Conservation (phyloP, 495 filamentous ascomycete species). For the Gamarada debralockiae region DNA sequence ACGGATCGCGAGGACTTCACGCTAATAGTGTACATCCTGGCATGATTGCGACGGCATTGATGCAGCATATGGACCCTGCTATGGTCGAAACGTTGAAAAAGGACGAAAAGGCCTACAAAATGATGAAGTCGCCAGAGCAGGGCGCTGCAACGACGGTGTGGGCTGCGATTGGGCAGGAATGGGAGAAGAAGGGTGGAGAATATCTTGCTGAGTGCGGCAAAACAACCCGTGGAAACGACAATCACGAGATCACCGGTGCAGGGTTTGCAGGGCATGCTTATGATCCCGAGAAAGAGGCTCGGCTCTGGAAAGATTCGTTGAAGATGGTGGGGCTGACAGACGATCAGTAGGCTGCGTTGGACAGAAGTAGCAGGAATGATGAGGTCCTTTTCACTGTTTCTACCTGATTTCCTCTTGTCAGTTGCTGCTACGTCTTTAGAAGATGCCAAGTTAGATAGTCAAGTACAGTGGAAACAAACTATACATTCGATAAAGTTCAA, state of each 20-base stretch:
- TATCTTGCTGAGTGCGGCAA: constrained; percentile 30
- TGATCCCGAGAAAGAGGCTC: not conserved
- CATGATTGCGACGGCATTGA: constrained; percentile 25
- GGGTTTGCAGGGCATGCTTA: not conserved
- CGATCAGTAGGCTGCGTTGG: too few relatives aligned
- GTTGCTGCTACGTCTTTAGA: too few relatives aligned
- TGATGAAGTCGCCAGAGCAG: constrained; percentile 33
- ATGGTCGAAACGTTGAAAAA: constrained; percentile 7
- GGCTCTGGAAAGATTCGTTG: not conserved
- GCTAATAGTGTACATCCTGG: constrained; percentile 39
- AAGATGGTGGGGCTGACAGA: not conserved
- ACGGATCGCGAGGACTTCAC: constrained; percentile 34
- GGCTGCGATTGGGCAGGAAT: constrained; percentile 35
- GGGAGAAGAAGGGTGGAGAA: constrained; percentile 37
- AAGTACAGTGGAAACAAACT: too few relatives aligned
- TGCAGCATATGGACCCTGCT: constrained; percentile 23
- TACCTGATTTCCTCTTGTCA: too few relatives aligned
- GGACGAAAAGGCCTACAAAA: constrained; percentile 16
- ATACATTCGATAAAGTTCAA: too few relatives aligned
- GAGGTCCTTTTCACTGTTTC: too few relatives aligned
- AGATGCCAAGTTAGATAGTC: too few relatives aligned
- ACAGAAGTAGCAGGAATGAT: too few relatives aligned
- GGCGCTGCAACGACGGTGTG: constrained; percentile 42
- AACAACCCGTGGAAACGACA: not conserved
- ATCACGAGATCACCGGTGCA: not conserved